Conservation (phyloP, 768 basidiomycete species). For the Lyophyllum decastes region DNA sequence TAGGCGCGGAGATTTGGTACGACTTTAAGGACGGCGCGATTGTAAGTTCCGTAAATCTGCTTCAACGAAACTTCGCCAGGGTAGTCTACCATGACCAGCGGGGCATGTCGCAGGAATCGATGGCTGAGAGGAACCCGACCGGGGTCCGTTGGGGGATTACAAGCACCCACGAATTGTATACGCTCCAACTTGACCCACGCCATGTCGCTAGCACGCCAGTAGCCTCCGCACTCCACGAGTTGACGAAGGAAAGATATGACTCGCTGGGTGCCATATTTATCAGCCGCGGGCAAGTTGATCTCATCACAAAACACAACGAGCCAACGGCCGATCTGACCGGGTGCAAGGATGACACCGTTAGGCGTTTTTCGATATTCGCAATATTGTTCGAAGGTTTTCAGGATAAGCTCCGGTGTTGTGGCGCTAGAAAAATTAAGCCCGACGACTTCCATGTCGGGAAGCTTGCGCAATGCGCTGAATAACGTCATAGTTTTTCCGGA, state of each 20-base stretch:
- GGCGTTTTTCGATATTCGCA: constrained; percentile 99
- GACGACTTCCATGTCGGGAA: constrained; percentile 98
- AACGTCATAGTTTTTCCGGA: constrained; percentile 99
- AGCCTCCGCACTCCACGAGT: constrained; percentile 92
- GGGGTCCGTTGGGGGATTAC: constrained; percentile 98
- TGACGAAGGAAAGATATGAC: constrained; percentile 99
- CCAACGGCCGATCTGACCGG: constrained; percentile 95
- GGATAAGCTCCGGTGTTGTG: constrained; percentile 94
- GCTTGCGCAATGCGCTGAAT: constrained; percentile 94
- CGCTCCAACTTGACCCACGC: constrained; percentile 97
- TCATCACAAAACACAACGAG: constrained; percentile 99
- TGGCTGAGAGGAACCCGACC: constrained; percentile 98
- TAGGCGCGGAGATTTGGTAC: constrained; percentile 91
- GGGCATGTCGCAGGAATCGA: constrained; percentile 96
- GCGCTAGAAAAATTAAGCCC: constrained; percentile 99
- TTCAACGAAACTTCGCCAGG: constrained; percentile 96
- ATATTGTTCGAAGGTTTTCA: constrained; percentile 99
- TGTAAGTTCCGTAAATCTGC: constrained; percentile 98
- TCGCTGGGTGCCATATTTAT: constrained; percentile 98
- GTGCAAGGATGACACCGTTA: constrained; percentile 94
- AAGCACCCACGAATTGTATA: constrained; percentile 99
- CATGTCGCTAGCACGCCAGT: constrained; percentile 93
- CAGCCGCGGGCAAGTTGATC: constrained; percentile 94
- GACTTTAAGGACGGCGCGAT: constrained; percentile 93
- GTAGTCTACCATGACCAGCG: constrained; percentile 98